phyloP scores from a whole-genome alignment of 192 early-diverging fungal species.

The Backusella liffmaniae region DNA sequence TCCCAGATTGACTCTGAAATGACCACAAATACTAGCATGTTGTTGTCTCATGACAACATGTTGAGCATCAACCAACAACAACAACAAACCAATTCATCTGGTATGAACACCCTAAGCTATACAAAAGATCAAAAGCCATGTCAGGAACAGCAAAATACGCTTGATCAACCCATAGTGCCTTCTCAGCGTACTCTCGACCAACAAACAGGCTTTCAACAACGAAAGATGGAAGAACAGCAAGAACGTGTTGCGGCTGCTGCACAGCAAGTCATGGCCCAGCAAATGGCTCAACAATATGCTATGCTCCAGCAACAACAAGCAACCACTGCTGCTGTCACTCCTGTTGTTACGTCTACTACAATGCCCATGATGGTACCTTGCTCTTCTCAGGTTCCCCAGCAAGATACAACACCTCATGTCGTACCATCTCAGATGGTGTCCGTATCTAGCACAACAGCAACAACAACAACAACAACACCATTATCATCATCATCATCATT shows the following conservation, averaged over 20 bases:
- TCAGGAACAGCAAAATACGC: background rate
- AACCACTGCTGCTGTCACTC: background rate
- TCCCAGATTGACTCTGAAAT: background rate
- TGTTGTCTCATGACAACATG: conserved; percentile 5
- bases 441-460: background rate
- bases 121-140: background rate
- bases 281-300: background rate
- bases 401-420: conserved; percentile 6
- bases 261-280: conserved; percentile 11
- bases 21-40: background rate
- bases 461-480: background rate
- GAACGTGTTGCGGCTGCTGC: conserved; percentile 12
- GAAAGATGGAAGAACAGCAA: conserved; percentile 13
- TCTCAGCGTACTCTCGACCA: conserved; percentile 14
- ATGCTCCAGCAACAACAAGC: background rate
- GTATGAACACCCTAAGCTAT: background rate
- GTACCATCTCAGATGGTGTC: conserved; percentile 2
- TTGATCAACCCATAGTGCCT: conserved; percentile 16
- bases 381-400: background rate
- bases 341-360: background rate
- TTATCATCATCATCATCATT: background rate
- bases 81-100: conserved; percentile 1
- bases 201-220: background rate
- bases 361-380: conserved; percentile 3
- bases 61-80: background rate